Percentiles rank a stretch among this genome's conserved stretches.
phyloP scores from a whole-genome alignment of 176 grass and related monocot species.

The Rhynchospora pubera region DNA sequence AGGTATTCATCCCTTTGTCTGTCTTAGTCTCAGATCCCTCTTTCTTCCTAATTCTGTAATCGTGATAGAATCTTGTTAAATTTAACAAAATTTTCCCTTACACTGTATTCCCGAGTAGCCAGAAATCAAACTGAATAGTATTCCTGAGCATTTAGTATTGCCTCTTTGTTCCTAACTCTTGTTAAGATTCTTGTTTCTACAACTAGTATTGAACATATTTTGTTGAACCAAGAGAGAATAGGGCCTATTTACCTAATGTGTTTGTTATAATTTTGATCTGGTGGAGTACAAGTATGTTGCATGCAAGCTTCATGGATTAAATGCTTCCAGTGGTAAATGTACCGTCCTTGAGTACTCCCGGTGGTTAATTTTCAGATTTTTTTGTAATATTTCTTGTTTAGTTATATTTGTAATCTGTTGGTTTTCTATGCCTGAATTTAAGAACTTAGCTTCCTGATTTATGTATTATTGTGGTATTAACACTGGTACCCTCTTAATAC shows the following conservation, averaged over 20 bases:
- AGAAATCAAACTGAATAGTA: too few species aligned
- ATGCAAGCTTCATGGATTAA: slow-evolving; percentile 97
- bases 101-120: too few species aligned
- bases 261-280: too few species aligned
- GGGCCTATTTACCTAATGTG: background rate
- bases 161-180: too few species aligned
- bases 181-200: too few species aligned
- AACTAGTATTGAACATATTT: background rate
- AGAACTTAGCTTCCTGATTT: background rate
- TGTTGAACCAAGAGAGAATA: background rate
- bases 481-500: too few species aligned
- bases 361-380: slow-evolving; percentile 45
- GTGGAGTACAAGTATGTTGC: slow-evolving; percentile 94
- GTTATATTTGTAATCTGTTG: slow-evolving; percentile 9
- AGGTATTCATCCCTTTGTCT: too few species aligned
- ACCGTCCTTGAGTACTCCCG: slow-evolving; percentile 94
- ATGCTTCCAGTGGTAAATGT: slow-evolving; percentile 82
- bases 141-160: too few species aligned
- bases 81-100: too few species aligned
- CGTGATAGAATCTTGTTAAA: too few species aligned
- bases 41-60: too few species aligned
- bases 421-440: background rate
- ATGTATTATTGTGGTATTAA: background rate
- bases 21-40: too few species aligned
- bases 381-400: background rate